These are phyloP conservation scores for Pestalotiopsis sp. DNA, from an alignment of 2,329 filamentous ascomycete species.

Conservation along the genomic window DNA sequence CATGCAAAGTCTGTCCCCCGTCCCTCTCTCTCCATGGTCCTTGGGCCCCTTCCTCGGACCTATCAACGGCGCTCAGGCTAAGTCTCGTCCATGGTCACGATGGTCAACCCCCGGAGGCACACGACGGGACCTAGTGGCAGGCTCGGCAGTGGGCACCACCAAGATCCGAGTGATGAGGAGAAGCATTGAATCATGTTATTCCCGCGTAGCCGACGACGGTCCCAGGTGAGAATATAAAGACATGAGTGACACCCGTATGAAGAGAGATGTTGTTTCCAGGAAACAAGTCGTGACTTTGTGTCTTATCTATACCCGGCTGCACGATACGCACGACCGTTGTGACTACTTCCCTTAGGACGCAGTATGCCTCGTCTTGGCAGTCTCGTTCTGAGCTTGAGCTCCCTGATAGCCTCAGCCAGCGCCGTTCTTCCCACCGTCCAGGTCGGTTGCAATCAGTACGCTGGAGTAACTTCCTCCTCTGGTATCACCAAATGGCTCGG, in stretches of 20 bases:
- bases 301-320: not conserved
- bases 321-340: not conserved
- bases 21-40: not conserved
- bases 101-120: not conserved
- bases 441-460: conserved; percentile 68
- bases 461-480: conserved; percentile 52
- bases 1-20: not conserved
- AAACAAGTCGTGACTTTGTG: not conserved
- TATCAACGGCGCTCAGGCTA: not conserved
- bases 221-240: not conserved
- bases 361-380: not conserved
- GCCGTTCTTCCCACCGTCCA: conserved; percentile 49
- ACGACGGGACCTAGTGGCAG: not conserved
- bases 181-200: not conserved
- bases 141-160: not conserved
- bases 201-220: not conserved
- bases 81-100: not conserved
- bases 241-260: not conserved
- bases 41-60: not conserved
- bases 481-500: conserved; percentile 74
- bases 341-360: not conserved
- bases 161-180: not conserved
- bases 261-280: not conserved
- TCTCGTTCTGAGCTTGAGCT: conserved; percentile 1
- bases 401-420: not conserved